These are phyloP conservation scores for Pseudotsuga menziesii DNA, from an alignment of 75 land plant genomes.

Conservation along the genomic window DNA sequence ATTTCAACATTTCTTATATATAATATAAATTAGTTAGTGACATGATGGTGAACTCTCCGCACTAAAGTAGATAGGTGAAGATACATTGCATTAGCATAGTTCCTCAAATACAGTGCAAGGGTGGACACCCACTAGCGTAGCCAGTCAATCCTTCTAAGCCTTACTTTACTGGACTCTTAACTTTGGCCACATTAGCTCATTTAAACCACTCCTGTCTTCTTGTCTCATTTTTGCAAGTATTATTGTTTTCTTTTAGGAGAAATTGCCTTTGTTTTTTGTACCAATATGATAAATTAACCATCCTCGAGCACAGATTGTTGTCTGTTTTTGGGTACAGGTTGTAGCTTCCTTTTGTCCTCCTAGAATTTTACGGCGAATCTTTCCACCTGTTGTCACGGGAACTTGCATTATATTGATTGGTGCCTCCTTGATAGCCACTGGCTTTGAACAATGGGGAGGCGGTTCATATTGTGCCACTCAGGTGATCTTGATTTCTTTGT, in stretches of 20 bases:
- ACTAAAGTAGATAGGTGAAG: not conserved
- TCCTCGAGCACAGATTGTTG: constrained; percentile 18
- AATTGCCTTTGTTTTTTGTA: not conserved
- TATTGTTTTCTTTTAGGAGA: not conserved
- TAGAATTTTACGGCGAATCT: constrained; percentile 17
- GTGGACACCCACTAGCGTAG: no score
- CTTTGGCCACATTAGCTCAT: not conserved
- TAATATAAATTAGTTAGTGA: no score
- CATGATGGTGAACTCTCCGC: not conserved
- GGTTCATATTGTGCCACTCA: constrained; percentile 29
- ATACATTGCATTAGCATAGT: not conserved
- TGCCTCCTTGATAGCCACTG: constrained; percentile 27
- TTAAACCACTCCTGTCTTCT: not conserved
- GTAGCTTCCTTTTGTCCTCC: constrained; percentile 34
- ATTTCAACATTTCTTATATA: no score
- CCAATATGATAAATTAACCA: not conserved
- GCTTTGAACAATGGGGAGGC: constrained; percentile 36
- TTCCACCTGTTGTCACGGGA: constrained; percentile 41
- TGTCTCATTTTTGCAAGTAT: not conserved
- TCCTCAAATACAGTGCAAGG: no score
- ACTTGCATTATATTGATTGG: constrained; percentile 32
- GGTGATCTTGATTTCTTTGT: constrained; percentile 10
- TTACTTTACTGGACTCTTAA: not conserved
- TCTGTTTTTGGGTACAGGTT: constrained; percentile 28
- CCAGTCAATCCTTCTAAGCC: not conserved